These are phyloP conservation scores for Aspergillus sp. DNA, from an alignment of 2,329 filamentous ascomycete genomes.

Conservation along the genomic window DNA sequence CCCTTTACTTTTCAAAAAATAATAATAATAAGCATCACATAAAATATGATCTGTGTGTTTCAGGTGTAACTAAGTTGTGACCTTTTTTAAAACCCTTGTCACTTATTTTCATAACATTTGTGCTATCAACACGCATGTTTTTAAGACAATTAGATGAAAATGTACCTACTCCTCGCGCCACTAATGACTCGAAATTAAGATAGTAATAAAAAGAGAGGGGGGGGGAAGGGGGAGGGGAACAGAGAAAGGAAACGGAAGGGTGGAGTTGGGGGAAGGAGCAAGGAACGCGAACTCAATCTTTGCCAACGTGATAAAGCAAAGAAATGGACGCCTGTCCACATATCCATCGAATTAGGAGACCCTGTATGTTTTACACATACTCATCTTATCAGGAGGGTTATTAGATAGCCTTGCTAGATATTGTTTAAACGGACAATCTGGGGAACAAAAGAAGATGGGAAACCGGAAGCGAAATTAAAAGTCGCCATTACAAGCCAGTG, in stretches of 20 bases:
- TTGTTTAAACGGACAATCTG: slow-evolving; percentile 19
- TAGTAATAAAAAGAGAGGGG: not conserved
- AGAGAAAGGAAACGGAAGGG: no score
- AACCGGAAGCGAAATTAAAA: slow-evolving; percentile 13
- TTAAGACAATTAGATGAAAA: slow-evolving; percentile 15
- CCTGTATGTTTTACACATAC: slow-evolving; percentile 13
- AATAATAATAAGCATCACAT: not conserved
- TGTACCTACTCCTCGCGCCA: slow-evolving; percentile 22
- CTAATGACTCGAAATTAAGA: slow-evolving; percentile 19
- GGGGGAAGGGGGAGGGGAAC: not conserved
- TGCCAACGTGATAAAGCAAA: slow-evolving; percentile 1
- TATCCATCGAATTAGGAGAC: slow-evolving; percentile 9
- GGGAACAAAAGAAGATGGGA: slow-evolving; percentile 32
- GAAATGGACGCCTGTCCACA: slow-evolving; percentile 4
- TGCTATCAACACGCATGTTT: slow-evolving; percentile 3
- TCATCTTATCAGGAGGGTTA: slow-evolving; percentile 5
- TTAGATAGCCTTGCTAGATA: slow-evolving; percentile 14
- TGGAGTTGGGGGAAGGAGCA: not conserved
- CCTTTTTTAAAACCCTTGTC: slow-evolving; percentile 8
- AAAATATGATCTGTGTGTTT: not conserved
- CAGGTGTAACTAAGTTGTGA: not conserved
- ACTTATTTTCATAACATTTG: slow-evolving; percentile 8
- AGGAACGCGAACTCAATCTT: slow-evolving; percentile 13
- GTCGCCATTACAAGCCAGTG: not conserved
- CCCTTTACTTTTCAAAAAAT: no score